Conservation (phyloP, 768 basidiomycete species). For the Tricholoma saponaceum region DNA sequence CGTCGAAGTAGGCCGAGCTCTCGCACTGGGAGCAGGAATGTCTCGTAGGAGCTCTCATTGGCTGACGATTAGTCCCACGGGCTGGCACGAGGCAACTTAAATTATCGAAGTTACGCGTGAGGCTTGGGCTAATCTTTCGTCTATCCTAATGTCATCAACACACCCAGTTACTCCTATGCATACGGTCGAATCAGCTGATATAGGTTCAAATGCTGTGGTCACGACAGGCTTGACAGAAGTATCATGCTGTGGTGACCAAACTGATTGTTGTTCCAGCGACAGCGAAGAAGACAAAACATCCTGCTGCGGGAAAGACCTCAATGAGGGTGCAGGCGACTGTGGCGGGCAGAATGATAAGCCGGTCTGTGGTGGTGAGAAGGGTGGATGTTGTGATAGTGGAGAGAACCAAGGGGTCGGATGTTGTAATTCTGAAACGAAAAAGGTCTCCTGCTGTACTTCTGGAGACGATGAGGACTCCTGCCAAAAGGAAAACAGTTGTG, state of each 20-base stretch:
- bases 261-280: not conserved
- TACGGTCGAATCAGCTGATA: not conserved
- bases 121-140: not conserved
- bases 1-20: no score
- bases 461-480: not conserved
- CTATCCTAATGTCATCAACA: not conserved
- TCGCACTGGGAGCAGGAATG: no score
- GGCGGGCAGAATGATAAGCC: not conserved
- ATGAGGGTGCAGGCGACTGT: not conserved
- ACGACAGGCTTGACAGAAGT: not conserved
- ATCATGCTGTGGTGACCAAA: not conserved
- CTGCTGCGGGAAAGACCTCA: not conserved
- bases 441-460: not conserved
- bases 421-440: not conserved
- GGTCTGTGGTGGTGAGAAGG: not conserved
- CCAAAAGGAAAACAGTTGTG: not conserved
- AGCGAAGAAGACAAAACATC: not conserved
- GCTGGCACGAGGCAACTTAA: no score
- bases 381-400: not conserved
- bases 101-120: no score
- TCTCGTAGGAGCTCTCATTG: no score
- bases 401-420: not conserved
- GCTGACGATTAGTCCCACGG: not conserved
- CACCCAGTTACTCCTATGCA: not conserved
- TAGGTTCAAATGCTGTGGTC: not conserved